These are phyloP conservation scores for Austroboletus niveus DNA, from an alignment of 1,284 basidiomycete genomes.

Conservation along the genomic window DNA sequence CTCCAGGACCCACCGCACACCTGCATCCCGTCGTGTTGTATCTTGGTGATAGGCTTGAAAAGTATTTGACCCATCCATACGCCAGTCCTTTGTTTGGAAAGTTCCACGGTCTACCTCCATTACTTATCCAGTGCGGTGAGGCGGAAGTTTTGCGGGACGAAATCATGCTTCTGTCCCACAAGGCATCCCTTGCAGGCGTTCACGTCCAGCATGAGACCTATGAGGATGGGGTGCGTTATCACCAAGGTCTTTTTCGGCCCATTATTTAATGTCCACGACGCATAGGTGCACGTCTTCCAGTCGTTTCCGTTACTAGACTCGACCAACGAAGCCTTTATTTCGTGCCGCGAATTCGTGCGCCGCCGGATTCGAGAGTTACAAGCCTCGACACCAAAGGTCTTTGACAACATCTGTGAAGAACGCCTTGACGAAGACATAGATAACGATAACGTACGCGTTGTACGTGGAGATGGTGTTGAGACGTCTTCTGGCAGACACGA, in stretches of 20 bases:
- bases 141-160: conserved; percentile 94
- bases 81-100: conserved; percentile 96
- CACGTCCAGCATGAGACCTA: conserved; percentile 90
- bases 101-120: conserved; percentile 82
- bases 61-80: conserved; percentile 93
- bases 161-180: conserved; percentile 90
- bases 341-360: conserved; percentile 75
- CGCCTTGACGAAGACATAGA: conserved; percentile 65
- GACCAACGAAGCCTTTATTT: conserved; percentile 69
- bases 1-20: conserved; percentile 75
- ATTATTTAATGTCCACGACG: conserved; percentile 2
- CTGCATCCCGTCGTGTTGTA: conserved; percentile 93
- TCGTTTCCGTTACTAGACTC: conserved; percentile 81
- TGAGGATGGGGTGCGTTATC: conserved; percentile 79
- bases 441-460: conserved; percentile 59
- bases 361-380: conserved; percentile 53
- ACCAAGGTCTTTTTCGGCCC: not conserved
- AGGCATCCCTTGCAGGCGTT: conserved; percentile 87
- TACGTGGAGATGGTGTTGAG: conserved; percentile 64
- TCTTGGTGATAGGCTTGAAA: conserved; percentile 81
- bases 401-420: conserved; percentile 55
- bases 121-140: conserved; percentile 93
- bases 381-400: conserved; percentile 44
- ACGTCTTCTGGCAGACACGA: conserved; percentile 39
- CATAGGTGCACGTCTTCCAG: conserved; percentile 87